phyloP scores from a whole-genome alignment of 2,329 filamentous ascomycete species.

The Sclerotinia glacialis region DNA sequence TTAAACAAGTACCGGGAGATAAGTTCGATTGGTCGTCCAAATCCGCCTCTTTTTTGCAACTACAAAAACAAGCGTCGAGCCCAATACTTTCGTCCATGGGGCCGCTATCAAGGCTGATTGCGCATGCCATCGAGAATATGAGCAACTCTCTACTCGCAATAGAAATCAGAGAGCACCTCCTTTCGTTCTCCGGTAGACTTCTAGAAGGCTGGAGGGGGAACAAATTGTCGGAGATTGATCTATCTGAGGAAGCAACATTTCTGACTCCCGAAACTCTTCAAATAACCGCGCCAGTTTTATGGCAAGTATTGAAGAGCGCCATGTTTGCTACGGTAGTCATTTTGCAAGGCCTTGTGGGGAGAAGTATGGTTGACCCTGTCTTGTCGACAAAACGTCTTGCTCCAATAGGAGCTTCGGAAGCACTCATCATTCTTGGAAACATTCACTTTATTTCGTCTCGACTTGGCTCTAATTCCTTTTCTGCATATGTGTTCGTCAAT shows the following conservation, averaged over 20 bases:
- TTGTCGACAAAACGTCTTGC: constrained; percentile 51
- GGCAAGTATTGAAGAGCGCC: constrained; percentile 61
- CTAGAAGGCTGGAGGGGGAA: constrained; percentile 65
- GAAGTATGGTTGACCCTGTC: constrained; percentile 54
- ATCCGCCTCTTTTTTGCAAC: constrained; percentile 55
- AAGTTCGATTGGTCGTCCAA: constrained; percentile 58
- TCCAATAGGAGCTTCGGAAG: constrained; percentile 58
- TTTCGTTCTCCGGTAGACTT: constrained; percentile 46
- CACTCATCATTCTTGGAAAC: constrained; percentile 61
- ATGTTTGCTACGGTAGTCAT: constrained; percentile 64
- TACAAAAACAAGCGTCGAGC: constrained; percentile 54
- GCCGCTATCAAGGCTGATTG: constrained; percentile 59
- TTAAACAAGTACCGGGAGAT: constrained; percentile 48
- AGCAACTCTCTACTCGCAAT: constrained; percentile 45
- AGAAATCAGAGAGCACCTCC: constrained; percentile 52
- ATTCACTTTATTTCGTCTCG: constrained; percentile 68
- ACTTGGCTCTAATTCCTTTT: constrained; percentile 61
- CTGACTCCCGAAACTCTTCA: constrained; percentile 57
- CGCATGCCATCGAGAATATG: constrained; percentile 58
- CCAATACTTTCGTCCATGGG: constrained; percentile 61
- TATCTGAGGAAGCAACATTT: constrained; percentile 56
- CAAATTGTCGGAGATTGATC: constrained; percentile 64
- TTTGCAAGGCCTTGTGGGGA: constrained; percentile 56
- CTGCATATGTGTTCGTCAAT: constrained; percentile 68
- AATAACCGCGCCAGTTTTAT: constrained; percentile 59